Conservation (phyloP, 306 rosid genomes). For the Sophora flavescens region DNA sequence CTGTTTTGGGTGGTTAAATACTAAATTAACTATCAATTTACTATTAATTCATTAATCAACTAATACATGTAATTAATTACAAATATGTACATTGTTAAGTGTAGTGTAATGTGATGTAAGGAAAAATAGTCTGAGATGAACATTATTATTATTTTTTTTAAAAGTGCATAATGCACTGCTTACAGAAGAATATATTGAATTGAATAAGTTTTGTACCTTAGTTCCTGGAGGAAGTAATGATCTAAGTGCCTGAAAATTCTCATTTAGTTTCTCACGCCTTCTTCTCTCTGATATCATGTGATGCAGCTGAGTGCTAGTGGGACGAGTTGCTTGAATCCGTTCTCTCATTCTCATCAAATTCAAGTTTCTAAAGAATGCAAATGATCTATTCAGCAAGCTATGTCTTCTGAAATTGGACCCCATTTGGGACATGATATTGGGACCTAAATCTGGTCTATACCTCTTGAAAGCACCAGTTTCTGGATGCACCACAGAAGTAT, state of each 20-base stretch:
- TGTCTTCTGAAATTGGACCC: slow-evolving; percentile 46
- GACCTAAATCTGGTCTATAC: slow-evolving; percentile 45
- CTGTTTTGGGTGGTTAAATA: no score
- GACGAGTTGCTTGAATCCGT: slow-evolving; percentile 54
- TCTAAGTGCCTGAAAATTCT: slow-evolving; percentile 77
- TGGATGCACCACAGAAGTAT: slow-evolving; percentile 40
- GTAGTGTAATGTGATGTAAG: no score
- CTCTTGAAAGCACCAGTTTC: slow-evolving; percentile 65
- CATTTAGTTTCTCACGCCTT: slow-evolving; percentile 86
- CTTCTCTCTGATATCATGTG: slow-evolving; percentile 86
- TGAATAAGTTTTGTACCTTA: slow-evolving; percentile 59
- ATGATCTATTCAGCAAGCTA: slow-evolving; percentile 67
- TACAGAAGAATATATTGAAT: background rate
- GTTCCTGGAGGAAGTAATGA: slow-evolving; percentile 82
- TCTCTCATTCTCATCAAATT: slow-evolving; percentile 58
- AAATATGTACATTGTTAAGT: no score
- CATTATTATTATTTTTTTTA: no score
- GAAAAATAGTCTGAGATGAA: no score
- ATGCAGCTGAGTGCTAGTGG: slow-evolving; percentile 66
- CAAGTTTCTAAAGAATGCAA: slow-evolving; percentile 61
- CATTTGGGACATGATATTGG: slow-evolving; percentile 25
- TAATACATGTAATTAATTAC: no score
- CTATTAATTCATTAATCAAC: no score
- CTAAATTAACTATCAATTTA: no score
- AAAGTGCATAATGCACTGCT: background rate